Conservation (phyloP, 164 flowering plant genomes). For the Berberis thunbergii region DNA sequence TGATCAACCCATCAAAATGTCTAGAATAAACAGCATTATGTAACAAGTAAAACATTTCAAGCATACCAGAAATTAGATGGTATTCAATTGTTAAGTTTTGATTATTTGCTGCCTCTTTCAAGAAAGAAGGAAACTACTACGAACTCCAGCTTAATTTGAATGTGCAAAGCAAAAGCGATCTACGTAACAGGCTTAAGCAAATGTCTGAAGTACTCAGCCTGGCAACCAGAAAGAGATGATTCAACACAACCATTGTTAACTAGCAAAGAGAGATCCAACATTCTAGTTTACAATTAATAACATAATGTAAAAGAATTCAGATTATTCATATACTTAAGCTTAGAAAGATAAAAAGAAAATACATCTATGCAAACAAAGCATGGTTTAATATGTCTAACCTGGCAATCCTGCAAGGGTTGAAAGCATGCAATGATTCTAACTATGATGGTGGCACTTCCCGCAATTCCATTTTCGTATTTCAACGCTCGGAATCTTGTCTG, state of each 20-base stretch:
- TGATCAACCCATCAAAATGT: neutral
- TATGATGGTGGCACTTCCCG: constrained; percentile 63
- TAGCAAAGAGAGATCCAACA: neutral
- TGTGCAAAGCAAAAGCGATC: constrained; percentile 15
- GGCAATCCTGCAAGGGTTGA: constrained; percentile 79
- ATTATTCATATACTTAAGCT: neutral
- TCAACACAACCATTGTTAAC: neutral
- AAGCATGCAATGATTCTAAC: constrained; percentile 90
- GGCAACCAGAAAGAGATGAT: constrained; percentile 19
- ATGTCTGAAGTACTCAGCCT: constrained; percentile 89
- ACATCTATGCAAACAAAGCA: neutral
- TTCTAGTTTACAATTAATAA: neutral
- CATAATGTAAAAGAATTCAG: neutral
- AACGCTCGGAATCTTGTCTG: constrained; percentile 77
- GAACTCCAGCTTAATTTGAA: constrained; percentile 34
- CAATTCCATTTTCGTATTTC: constrained; percentile 77
- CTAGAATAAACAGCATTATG: neutral
- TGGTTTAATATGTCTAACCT: constrained; percentile 31
- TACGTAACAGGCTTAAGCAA: constrained; percentile 90
- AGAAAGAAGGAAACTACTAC: constrained; percentile 15
- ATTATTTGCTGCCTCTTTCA: constrained; percentile 16
- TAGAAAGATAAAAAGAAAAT: too few relatives aligned
- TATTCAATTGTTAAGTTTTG: constrained; percentile 7
- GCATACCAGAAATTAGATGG: constrained; percentile 19
- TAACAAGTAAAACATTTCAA: neutral